Evolutionary conservation across 83 land plant species (phyloP), one percentile per base, ranked within the genome.

Genomic region (Thuja plicata): DNA sequence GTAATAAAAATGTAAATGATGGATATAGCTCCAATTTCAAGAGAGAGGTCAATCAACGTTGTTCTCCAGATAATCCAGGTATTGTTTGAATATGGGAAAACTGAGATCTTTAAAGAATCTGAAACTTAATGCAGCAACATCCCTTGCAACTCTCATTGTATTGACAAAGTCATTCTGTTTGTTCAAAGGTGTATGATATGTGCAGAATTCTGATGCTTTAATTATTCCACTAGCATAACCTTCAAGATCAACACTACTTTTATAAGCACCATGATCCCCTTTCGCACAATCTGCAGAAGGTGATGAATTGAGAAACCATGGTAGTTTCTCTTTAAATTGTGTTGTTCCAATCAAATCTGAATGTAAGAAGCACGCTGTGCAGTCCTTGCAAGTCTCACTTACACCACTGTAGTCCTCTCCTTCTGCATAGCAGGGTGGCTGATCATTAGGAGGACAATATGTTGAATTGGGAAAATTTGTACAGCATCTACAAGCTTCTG

Each of bases 401-500:
- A 91, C 52, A n/a, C 92, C 91, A 91, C 99, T 96, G 45, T 90
- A 85, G 7, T 91, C 95, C 30, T 92, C 92, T 84, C 77, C 92
- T 50, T 93, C 80, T 73, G 96, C 88, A 90, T 99, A 98, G 89
- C 99, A 97, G 54, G 99, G 60, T 97, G 96, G 45, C 99, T 98
- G 99, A 89, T 98, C 99, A 92, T 96, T 97, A 87, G 99, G 99
- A 30, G 99, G 99, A 84, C 98, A 98, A 86, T 94, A 98, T 46
- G 88, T 94, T 76, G 95, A 96, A 92, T 98, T 94, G 0, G 92
- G 91, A 90, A 96, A 98, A 84, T 93, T 96, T 32, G 98, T 94
- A 80, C 98, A 98, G 91, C 99, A 98, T 50, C 99, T 96, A 93
- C 97, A 98, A 21, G 99, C 99, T 93, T 98, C 96, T 21, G 99